Base-by-base conservation (phyloP, 495 filamentous ascomycete species). In the Daldinia grandis region DNA sequence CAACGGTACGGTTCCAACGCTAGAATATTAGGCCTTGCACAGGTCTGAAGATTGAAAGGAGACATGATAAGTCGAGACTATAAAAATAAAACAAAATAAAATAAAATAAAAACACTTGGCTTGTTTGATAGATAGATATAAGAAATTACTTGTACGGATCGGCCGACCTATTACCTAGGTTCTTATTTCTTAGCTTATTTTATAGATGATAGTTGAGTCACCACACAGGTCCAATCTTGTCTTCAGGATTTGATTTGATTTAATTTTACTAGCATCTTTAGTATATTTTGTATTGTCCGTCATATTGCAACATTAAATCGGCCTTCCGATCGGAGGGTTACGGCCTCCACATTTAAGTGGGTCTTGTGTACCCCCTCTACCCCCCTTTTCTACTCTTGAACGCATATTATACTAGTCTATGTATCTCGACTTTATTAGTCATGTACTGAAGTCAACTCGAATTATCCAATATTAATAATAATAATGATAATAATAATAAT, bases 1-100 rank as follows among this genome's bases (percentile, higher is more conserved):
- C 92, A 94, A 54, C 93, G 88, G 75, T 96, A 97, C 10, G 93
- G 93, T 74, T 95, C 85, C 69, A 97, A 81, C 72, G 89, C 82
- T 51, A 97, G 80, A 62, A 97, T 95, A 80, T 97, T 97, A 50
- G 90, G 86, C 67, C 93, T 87, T 21, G 92, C 93, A 77, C 93
- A 97, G 69, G 86, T 94, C 64, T 90, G 79, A 40, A 97, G 80
- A 75, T 95, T 86, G 78, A 96, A 97, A 35, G 80, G 76, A 47
- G 81, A 75, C 83, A 85, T 85, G 64, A 58, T 76, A 57, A 59
- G 54, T 14, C 54, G 5, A 38, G 62, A 54, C 37, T 19, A 57
- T 25, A 62, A 44, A 40, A 21, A 17, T 8, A n/a, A n/a, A n/a
- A n/a, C n/a, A 44, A 40, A 21, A 17, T 8, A 44, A 40, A 21